phyloP scores from a whole-genome alignment of 306 rosid genomes.

The Prinsepia uniflora region DNA sequence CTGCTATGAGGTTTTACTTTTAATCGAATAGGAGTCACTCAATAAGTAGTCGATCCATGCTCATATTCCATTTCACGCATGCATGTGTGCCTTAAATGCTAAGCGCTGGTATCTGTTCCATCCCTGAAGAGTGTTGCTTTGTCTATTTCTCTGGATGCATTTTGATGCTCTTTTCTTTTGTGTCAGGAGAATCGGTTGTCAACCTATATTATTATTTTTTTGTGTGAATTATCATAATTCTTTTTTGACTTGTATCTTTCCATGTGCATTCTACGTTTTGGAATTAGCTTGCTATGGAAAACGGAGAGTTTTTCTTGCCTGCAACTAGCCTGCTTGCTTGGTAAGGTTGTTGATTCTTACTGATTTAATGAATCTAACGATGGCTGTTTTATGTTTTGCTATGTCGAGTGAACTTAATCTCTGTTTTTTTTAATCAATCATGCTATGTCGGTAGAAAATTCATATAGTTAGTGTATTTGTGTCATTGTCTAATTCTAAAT shows the following conservation, averaged over 20 bases:
- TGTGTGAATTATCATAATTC: neutral
- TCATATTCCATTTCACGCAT: neutral
- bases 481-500: neutral
- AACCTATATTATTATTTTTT: neutral
- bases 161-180: too few species aligned
- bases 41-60: neutral
- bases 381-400: neutral
- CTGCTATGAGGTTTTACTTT: neutral
- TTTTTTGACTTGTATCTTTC: neutral
- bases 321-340: neutral
- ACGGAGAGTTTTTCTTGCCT: neutral
- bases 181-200: neutral
- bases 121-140: neutral
- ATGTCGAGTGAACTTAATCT: neutral
- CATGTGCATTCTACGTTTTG: constrained; percentile 1
- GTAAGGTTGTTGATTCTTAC: constrained; percentile 2
- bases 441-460: neutral
- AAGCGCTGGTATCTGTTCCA: neutral
- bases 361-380: neutral
- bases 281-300: constrained; percentile 10
- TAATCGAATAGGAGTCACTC: neutral
- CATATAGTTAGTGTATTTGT: neutral
- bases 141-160: too few species aligned
- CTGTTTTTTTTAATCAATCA: neutral
- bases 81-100: neutral